phyloP scores from a whole-genome alignment of 176 grass and related monocot genomes.

The Aegilops longissima region DNA sequence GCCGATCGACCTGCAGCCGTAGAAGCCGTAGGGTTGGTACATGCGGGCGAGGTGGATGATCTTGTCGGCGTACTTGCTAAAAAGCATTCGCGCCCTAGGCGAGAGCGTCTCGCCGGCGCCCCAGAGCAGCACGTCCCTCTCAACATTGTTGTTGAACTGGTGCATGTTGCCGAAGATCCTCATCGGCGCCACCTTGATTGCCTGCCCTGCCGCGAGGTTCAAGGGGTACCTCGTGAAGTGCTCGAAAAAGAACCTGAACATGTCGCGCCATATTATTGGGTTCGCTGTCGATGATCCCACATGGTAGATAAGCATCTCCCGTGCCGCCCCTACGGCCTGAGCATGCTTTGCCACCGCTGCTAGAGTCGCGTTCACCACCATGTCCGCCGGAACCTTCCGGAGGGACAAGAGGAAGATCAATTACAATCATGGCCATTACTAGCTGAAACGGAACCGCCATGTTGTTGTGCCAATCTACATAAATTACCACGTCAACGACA shows the following conservation, averaged over 20 bases:
- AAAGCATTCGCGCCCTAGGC: conserved; percentile 38
- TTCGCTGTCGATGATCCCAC: conserved; percentile 75
- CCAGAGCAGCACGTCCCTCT: conserved; percentile 46
- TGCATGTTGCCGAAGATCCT: conserved; percentile 54
- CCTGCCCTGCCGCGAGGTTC: conserved; percentile 42
- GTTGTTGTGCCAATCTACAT: not conserved
- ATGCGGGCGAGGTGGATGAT: conserved; percentile 62
- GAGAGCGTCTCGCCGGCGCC: conserved; percentile 9
- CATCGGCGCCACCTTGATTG: conserved; percentile 54
- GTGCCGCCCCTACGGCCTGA: not conserved
- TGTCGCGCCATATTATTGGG: conserved; percentile 57
- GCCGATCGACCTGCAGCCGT: conserved; percentile 32
- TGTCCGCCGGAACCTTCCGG: conserved; percentile 84
- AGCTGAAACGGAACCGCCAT: not conserved
- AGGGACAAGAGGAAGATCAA: not conserved
- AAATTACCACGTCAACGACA: conserved; percentile 64
- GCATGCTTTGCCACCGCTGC: conserved; percentile 78
- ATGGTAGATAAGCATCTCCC: conserved; percentile 72
- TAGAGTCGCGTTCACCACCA: conserved; percentile 87
- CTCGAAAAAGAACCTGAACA: conserved; percentile 54
- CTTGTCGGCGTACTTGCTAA: conserved; percentile 62
- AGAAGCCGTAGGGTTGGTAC: conserved; percentile 86
- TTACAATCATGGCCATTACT: not conserved
- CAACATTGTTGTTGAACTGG: conserved; percentile 54
- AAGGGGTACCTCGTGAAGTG: conserved; percentile 61